Conservation (phyloP, 345 rosid genomes). For the Moricandia arvensis region DNA sequence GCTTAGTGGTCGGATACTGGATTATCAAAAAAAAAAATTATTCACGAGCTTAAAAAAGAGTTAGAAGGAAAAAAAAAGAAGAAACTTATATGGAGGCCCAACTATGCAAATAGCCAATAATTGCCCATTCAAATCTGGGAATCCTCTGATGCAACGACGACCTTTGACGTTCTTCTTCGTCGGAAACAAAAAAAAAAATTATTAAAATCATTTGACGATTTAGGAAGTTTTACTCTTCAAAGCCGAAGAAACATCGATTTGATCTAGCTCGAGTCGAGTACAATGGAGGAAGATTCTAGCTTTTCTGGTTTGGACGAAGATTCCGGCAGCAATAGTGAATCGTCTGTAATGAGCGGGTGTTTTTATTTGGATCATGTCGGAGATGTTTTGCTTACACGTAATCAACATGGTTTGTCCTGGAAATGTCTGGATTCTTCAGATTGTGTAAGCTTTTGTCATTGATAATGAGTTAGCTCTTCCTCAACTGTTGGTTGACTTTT, state of each 20-base stretch:
- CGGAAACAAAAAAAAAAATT: neutral
- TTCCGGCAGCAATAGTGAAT: conserved; percentile 27
- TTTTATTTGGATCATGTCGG: conserved; percentile 70
- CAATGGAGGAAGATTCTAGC: conserved; percentile 5
- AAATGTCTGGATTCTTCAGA: conserved; percentile 47
- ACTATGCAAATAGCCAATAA: neutral
- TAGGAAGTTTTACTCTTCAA: neutral
- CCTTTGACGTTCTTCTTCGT: neutral
- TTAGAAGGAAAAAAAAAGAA: neutral
- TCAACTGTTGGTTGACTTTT: conserved; percentile 3
- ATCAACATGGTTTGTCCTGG: conserved; percentile 81
- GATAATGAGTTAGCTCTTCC: neutral
- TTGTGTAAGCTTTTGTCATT: conserved; percentile 42
- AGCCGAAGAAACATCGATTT: conserved; percentile 2
- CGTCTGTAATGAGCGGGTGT: conserved; percentile 37
- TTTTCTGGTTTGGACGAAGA: conserved; percentile 15
- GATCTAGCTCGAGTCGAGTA: neutral
- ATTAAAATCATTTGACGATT: neutral
- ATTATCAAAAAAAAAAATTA: too few species aligned
- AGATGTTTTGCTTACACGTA: conserved; percentile 50
- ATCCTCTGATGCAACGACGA: neutral
- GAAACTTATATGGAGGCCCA: neutral
- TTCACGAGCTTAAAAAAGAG: neutral
- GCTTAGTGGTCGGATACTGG: too few species aligned
- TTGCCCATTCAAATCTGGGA: neutral